Conservation (phyloP, 208 protist genomes). For the Crithidia thermophila region DNA sequence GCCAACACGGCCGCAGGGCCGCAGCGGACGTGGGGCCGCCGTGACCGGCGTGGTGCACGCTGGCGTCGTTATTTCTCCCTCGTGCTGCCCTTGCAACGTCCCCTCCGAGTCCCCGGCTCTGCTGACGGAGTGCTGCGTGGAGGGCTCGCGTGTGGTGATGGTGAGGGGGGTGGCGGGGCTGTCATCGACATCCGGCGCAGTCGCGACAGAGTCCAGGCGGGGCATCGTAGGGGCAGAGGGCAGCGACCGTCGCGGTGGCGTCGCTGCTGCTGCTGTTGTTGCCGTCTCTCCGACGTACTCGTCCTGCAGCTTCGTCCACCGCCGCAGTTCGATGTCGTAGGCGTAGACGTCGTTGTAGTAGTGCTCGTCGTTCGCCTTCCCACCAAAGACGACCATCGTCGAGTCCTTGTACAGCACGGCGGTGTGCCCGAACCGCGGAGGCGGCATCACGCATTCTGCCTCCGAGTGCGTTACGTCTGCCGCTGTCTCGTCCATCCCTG, state of each 20-base stretch:
- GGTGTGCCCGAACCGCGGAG: constrained; percentile 67
- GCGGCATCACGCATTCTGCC: constrained; percentile 12
- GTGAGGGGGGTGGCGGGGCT: background rate
- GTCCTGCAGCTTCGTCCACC: constrained; percentile 26
- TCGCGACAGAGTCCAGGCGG: background rate
- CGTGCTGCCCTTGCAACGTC: background rate
- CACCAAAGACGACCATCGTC: constrained; percentile 64
- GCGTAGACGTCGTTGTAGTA: constrained; percentile 54
- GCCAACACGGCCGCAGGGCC: constrained; percentile 37
- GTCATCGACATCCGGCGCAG: too few species aligned
- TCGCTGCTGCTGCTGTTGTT: background rate
- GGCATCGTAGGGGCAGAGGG: background rate
- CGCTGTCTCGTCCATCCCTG: background rate
- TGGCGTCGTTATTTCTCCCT: background rate
- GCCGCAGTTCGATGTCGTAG: constrained; percentile 33
- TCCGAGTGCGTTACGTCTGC: background rate
- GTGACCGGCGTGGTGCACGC: background rate
- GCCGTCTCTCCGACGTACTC: background rate
- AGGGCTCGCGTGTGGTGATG: background rate
- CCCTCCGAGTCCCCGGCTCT: background rate
- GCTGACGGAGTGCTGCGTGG: background rate
- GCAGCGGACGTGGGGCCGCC: background rate
- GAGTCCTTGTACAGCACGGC: constrained; percentile 49
- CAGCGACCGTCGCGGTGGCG: too few species aligned
- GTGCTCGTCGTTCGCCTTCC: constrained; percentile 28